Base-by-base conservation (phyloP, 148 eudicot species). In the Talinum fruticosum region DNA sequence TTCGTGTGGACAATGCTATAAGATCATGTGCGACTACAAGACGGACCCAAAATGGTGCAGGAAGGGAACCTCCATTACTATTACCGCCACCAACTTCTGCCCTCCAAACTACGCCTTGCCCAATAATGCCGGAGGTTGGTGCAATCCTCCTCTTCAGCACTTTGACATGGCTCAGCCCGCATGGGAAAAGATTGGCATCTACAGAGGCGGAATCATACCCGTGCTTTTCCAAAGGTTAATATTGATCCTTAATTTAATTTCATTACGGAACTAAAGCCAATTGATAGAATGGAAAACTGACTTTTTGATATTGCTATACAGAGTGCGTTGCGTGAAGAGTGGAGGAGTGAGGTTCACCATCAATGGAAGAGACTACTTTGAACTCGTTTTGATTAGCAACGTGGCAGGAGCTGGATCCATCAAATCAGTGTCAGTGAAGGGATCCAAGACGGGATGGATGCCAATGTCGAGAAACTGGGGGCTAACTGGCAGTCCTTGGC, bases 391-490 rank as follows among this genome's bases (percentile, higher is more conserved):
- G 74, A 91, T 95, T 62, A 90, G 73, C 83, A 95, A 95, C 70
- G 90, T 95, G 10, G 99, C 75, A 10, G 87, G 86, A 6, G 93
- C 97, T 0, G 97, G 99, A 57, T 91, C 97, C 1, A 84, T 95
- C 62, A 80, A 72, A 70, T 88, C 96, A 8, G 96, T 86, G 8
- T 80, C 76, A 2, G 75, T 95, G 37, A 92, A 95, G 81, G 98
- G 98, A 29, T 80, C 96, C 8, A 84, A 64, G 5, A 92, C 93
- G 1, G 79, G 66, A 16, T 95, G 99, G 97, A 78, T 83, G 75
- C 28, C 88, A 6, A 87, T 95, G 94, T 89, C 99, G 5, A 87
- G 93, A 45, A 95, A 95, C 65, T 92, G 99, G 99, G 99, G 45
- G 89, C 91, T n/a, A 91, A 92, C 73, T 95, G 97, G 97, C 99